These are phyloP conservation scores for Coleophoma eucalyptorum DNA, from an alignment of 2,329 filamentous ascomycete genomes.

Conservation along the genomic window DNA sequence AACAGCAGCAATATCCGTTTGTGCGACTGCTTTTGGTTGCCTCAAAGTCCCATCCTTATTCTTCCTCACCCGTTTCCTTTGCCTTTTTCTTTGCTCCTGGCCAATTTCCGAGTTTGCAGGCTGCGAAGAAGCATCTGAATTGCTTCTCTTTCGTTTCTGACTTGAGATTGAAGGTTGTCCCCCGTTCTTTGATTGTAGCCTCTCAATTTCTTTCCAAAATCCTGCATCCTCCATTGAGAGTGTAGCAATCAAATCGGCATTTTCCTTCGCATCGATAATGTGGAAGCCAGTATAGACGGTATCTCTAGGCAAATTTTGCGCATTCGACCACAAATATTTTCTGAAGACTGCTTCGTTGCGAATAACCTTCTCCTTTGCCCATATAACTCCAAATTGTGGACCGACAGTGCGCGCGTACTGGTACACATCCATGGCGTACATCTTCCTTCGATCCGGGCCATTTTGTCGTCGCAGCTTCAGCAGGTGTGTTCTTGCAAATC, in stretches of 20 bases:
- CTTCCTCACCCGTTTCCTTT: neutral
- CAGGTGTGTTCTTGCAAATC: neutral
- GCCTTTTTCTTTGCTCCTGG: neutral
- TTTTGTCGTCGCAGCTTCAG: neutral
- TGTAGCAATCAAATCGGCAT: neutral
- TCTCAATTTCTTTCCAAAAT: neutral
- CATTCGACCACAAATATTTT: neutral
- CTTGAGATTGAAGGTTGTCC: neutral
- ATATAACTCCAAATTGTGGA: neutral
- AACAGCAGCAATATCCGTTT: too few relatives aligned
- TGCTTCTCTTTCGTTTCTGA: neutral
- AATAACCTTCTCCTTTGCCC: neutral
- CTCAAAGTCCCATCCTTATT: neutral
- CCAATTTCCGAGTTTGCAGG: neutral
- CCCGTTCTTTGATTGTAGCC: neutral
- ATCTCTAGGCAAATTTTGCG: neutral
- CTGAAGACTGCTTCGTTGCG: neutral
- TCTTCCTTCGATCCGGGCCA: neutral
- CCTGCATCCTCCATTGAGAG: neutral
- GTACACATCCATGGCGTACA: constrained; percentile 2
- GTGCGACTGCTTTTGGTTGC: too few relatives aligned
- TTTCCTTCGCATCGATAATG: neutral
- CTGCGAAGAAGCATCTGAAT: neutral
- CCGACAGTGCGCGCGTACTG: constrained; percentile 1
- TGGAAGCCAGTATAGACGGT: neutral